Conservation (phyloP, 192 early-diverging fungal genomes). For the Umbelopsis vinacea region DNA sequence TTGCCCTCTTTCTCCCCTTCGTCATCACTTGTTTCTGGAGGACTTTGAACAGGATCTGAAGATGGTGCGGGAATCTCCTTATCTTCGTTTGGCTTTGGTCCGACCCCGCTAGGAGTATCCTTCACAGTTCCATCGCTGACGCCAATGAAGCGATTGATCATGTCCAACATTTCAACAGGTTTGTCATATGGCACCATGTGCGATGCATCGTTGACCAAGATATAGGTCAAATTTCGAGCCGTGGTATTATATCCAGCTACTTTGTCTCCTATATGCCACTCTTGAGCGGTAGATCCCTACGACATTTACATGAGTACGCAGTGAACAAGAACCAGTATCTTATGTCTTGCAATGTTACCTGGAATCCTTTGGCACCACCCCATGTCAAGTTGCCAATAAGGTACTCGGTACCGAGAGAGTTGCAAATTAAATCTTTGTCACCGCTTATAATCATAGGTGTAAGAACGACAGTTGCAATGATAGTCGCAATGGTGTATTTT, state of each 20-base stretch:
- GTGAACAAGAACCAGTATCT: not conserved
- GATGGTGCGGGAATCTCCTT: conserved; percentile 1
- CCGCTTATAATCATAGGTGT: conserved; percentile 51
- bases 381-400: conserved; percentile 72
- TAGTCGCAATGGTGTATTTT: too few relatives aligned
- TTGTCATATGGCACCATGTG: conserved; percentile 93
- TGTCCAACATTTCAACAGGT: conserved; percentile 75
- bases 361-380: conserved; percentile 63
- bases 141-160: conserved; percentile 87
- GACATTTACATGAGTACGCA: conserved; percentile 11
- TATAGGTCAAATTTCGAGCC: conserved; percentile 74
- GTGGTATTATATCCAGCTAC: conserved; percentile 47
- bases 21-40: conserved; percentile 32
- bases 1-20: not conserved
- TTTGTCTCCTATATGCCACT: conserved; percentile 56
- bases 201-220: conserved; percentile 82
- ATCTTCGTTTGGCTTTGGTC: not conserved
- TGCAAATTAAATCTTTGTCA: conserved; percentile 83
- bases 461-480: too few relatives aligned
- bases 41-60: conserved; percentile 13
- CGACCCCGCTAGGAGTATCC: conserved; percentile 29
- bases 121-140: conserved; percentile 35
- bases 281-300: conserved; percentile 38
- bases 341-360: conserved; percentile 35
- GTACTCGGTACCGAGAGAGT: conserved; percentile 69